Evolutionary conservation across 441 rosid genomes (phyloP), one percentile per base, ranked within the genome.

Genomic region (Aleurites moluccanus): DNA sequence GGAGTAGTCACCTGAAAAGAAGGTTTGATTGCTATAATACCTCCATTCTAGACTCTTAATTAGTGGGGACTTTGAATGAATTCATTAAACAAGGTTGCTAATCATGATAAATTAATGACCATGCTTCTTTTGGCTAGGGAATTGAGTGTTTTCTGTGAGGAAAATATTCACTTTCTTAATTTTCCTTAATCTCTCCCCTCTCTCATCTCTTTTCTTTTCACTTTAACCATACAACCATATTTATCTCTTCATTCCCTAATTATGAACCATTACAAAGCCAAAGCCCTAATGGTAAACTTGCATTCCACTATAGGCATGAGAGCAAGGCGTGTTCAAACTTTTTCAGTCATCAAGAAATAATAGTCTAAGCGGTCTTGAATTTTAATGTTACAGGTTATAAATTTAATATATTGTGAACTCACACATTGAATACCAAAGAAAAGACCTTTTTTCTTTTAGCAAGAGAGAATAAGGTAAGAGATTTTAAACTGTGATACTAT

Each of bases 1-100:
- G 23, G 47, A 50, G 67, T 23, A 50, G 63, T 64, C 64, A 64
- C 18, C 63, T 16, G 70, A 63, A 10, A 27, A 56, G 72, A 20
- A 49, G 66, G 61, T 15, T 71, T 21, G 69, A 15, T 71, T 60
- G 73, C 61, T 44, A 73, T 73, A n/a, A 45, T 15, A 50, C 53
- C 73, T 38, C 66, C 60, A 64, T 73, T 55, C 60, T 66, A 15
- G 40, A 21, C 71, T 33, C 63, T 64, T 56, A 65, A 72, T 45
- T 65, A 28, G 27, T 25, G 66, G 72, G 72, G 14, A 23, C 53
- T 47, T 66, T 68, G 70, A 60, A 60, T 69, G 72, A 64, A 57
- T 73, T 55, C 27, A 7, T 55, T 55, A 27, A 23, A 28, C 27
- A 27, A 60, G 21, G 28, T 44, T 25, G 50, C 38, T 70, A 11